Evolutionary conservation across 805 yeast genomes (phyloP), one percentile per base, ranked within the genome.

Genomic region (Candida glaebosa): DNA sequence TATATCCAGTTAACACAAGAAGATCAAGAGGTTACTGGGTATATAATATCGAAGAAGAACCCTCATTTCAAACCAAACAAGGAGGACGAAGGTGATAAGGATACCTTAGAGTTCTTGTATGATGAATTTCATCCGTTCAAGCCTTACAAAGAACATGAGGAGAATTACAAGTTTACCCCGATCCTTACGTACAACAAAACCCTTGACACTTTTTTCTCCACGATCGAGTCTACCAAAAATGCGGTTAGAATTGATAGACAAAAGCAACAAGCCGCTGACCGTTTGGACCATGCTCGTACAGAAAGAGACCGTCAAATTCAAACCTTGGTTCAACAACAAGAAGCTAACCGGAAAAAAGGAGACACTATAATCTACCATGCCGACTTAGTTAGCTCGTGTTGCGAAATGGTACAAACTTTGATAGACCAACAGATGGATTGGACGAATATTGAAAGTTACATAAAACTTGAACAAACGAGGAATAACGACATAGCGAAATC

Each of bases 381-480:
- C 3, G 80, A 79, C 19, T 50, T 78, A 18, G 88, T 90, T 4
- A 93, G 84, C 38, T 77, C 78, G 14, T 88, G 93, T 37, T 82
- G 78, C 44, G 60, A 57, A 5, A 82, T 85, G 2, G 85, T 91
- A 3, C 84, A 82, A 44, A 65, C 69, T 1, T 63, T 88, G 41
- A 47, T 89, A 3, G 81, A 83, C 42, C 93, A 87, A 55, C 90
- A 87, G 48, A 87, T 88, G 87, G 97, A 91, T 58, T 91, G 99
- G 99, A 76, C 78, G 33, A 84, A 87, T 45, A 90, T 90, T 47
- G 96, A 85, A 56, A 79, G 81, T 47, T 63, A 84, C 43, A 81
- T 91, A 39, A 65, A 74, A 37, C 71, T 80, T 38, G 96, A 91
- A 54, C 82, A 87, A 51, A 61, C 67, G 1, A 76, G 82, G 50